Base-by-base conservation (phyloP, 1,284 basidiomycete genomes). In the Irpex sp. region DNA sequence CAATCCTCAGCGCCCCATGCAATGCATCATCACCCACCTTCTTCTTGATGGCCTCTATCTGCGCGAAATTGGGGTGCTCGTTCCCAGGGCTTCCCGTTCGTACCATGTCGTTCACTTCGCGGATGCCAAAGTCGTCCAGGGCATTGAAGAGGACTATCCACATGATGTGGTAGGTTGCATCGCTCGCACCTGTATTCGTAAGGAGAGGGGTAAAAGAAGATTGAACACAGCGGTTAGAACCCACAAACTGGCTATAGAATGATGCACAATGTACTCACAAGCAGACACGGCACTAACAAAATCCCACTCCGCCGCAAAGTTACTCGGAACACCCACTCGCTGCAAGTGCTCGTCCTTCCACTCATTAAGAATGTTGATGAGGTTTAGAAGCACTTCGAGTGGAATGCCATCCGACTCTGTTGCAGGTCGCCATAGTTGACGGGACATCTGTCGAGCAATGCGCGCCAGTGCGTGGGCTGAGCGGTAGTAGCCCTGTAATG, bases 121-220 rank as follows among this genome's bases (percentile, higher is more conserved):
- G 84, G 65, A 96, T 82, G 34, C 93, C 93, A 73, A 85, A 93
- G 69, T 96, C 93, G 67, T 93, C 89, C 64, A 96, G 73, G 5
- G 91, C 91, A 68, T 82, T 86, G 76, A 89, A 92, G 4, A 92
- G 74, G 60, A 87, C 85, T 65, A 92, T 87, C 89, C 94, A 97
- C 84, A 96, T 88, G 68, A 92, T 86, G 76, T 97, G 94, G 73
- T 93, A 96, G 48, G 90, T 92, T 56, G 93, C 90, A 74, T 97
- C 95, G 70, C 89, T 92, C 17, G 91, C 88, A 69, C 92, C 92
- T 80, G 77, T 36, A 56, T 36, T 37, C 37, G 13, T 34, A 54
- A 19, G 31, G 49, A 15, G 36, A 63, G 13, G 44, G 31, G 47
- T 5, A 7, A 19, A n/a, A 15, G 19, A 7, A 5, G 31, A 8